Conservation (phyloP, 495 filamentous ascomycete genomes). For the Penicillium coffeae region DNA sequence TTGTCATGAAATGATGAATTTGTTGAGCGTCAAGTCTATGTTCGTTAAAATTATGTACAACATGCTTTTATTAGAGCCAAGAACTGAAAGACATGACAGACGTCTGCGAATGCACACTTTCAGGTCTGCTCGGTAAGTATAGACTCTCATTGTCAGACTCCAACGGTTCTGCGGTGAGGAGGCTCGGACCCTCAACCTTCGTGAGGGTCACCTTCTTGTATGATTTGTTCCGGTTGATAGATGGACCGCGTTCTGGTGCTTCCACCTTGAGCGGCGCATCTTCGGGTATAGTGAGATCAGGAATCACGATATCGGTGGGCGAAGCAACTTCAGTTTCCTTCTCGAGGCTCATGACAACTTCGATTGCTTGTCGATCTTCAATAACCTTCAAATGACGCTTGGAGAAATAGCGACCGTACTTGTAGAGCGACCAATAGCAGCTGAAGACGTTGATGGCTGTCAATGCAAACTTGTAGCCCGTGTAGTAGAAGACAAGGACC, state of each 20-base stretch:
- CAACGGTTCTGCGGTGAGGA: background rate
- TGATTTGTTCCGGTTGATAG: background rate
- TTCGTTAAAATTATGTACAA: background rate
- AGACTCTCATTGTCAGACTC: background rate
- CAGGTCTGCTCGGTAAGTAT: background rate
- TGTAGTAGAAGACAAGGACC: constrained; percentile 34
- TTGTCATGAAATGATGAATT: too few species aligned
- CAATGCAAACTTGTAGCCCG: constrained; percentile 38
- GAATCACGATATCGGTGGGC: background rate
- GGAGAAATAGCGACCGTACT: constrained; percentile 42
- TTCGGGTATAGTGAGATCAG: background rate
- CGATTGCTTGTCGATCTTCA: constrained; percentile 41
- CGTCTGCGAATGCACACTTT: background rate
- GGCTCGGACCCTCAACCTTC: background rate
- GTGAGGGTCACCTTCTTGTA: background rate
- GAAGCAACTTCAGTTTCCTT: constrained; percentile 8
- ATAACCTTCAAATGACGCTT: constrained; percentile 40
- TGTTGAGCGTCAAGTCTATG: too few species aligned
- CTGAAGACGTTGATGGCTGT: constrained; percentile 38
- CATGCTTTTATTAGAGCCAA: background rate
- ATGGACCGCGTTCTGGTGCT: background rate
- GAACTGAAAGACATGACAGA: background rate
- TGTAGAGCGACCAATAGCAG: constrained; percentile 41
- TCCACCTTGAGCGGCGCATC: background rate
- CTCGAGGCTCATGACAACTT: constrained; percentile 30